Percentiles rank a stretch among this genome's conserved stretches.
These are phyloP conservation scores for Trichoderma guizhouense DNA, from an alignment of 2,329 filamentous ascomycete species.

Conservation along the genomic window DNA sequence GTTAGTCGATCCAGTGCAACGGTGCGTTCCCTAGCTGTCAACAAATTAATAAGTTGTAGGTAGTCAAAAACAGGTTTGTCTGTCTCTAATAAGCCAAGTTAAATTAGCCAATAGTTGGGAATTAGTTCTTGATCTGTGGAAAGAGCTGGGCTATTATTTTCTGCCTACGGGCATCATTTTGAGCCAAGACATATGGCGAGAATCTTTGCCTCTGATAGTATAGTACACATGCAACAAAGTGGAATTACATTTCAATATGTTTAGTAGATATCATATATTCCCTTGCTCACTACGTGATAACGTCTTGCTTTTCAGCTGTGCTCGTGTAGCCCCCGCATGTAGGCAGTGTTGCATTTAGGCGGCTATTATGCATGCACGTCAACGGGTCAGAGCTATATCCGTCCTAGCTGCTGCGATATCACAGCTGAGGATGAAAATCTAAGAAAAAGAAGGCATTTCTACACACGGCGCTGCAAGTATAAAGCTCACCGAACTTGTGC, in stretches of 20 bases:
- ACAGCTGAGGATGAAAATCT: too few species aligned
- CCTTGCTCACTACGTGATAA: not conserved
- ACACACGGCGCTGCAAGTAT: too few species aligned
- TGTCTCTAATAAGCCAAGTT: not conserved
- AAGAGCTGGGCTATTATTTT: not conserved
- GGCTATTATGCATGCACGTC: too few species aligned
- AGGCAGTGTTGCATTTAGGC: too few species aligned
- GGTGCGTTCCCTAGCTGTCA: not conserved
- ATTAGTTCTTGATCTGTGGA: not conserved
- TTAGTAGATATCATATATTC: not conserved
- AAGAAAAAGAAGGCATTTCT: too few species aligned
- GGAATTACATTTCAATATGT: not conserved
- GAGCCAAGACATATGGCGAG: not conserved
- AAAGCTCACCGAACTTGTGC: too few species aligned
- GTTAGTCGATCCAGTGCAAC: not conserved
- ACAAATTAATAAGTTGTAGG: not conserved
- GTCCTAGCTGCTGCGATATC: too few species aligned
- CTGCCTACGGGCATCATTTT: not conserved
- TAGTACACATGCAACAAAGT: not conserved
- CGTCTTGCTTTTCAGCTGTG: not conserved
- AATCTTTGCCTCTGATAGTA: not conserved
- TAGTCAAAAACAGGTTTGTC: too few species aligned
- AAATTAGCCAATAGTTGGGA: not conserved
- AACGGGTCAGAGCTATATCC: too few species aligned
- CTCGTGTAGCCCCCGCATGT: too few species aligned